Base-by-base conservation (phyloP, 2,329 filamentous ascomycete species). In the Waltergamsia citrina region DNA sequence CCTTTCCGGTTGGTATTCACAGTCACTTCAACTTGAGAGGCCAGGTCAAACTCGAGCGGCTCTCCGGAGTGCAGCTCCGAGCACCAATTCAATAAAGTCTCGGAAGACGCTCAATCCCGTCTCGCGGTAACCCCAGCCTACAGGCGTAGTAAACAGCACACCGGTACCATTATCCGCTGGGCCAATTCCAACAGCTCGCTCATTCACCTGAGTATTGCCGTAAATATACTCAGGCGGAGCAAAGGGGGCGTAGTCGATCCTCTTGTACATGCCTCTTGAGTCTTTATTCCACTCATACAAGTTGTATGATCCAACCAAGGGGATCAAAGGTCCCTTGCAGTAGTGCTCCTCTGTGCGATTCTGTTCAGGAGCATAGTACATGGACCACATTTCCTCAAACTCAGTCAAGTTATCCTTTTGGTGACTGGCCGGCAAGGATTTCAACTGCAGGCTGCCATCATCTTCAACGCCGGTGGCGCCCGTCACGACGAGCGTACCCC, bases 191-290 rank as follows among this genome's bases (percentile, higher is more conserved):
- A 36, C 35, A n/a, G 32, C 40, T 12, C 32, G 40, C 26, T 38
- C 27, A 14, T 39, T 24, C 17, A 37, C 29, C 32, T 41, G 37
- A 5, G 18, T n/a, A 21, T 41, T 37, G 7, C 40, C 40, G 30
- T 38, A 39, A 29, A 39, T 39, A 20, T 39, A 39, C 29, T 41
- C 37, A 3, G 39, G 39, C 16, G 39, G 39, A 7, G 39, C 33
- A 29, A 39, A 41, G 3, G 39, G 37, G 8, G 34, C 39, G 17
- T 22, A 33, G 15, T 26, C 37, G 11, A 39, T 35, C 29, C 26
- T 42, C 10, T 37, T 31, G 18, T 35, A 38, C 4, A 31, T 21
- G 14, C 33, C 32, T 9, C 18, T 17, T 11, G 37, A 20, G 36
- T 25, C 31, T 5, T 38, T 29, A 19, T 39, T 40, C 40, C 40